These are phyloP conservation scores for Yamadazyma sp. DNA, from an alignment of 1,139 yeast genomes.

Conservation along the genomic window DNA sequence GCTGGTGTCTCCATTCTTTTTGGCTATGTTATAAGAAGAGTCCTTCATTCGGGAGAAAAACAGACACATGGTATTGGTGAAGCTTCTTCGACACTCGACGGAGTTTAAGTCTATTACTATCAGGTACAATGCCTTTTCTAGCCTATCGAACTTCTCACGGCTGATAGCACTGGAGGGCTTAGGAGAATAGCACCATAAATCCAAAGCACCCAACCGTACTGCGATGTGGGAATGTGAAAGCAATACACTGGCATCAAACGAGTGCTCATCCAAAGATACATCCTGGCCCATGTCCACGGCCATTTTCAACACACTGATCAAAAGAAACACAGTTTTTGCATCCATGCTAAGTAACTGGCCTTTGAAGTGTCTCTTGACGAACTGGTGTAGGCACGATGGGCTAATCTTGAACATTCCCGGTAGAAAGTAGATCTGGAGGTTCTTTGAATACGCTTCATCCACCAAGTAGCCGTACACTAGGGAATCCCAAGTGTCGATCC, in stretches of 20 bases:
- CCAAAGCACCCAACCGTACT: slow-evolving; percentile 58
- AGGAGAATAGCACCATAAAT: slow-evolving; percentile 59
- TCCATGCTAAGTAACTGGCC: no score
- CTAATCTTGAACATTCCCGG: slow-evolving; percentile 61
- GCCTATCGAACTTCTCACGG: slow-evolving; percentile 43
- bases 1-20: slow-evolving; percentile 16
- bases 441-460: slow-evolving; percentile 34
- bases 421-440: slow-evolving; percentile 58
- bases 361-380: slow-evolving; percentile 23
- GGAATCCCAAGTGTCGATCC: slow-evolving; percentile 57
- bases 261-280: background rate
- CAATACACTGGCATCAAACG: no score
- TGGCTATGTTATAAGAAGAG: slow-evolving; percentile 39
- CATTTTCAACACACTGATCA: background rate
- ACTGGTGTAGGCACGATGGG: slow-evolving; percentile 27
- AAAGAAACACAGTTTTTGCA: background rate
- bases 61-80: slow-evolving; percentile 57
- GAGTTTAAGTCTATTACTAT: slow-evolving; percentile 48
- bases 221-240: slow-evolving; percentile 9
- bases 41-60: slow-evolving; percentile 66
- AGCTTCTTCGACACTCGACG: slow-evolving; percentile 65
- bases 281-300: background rate
- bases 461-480: slow-evolving; percentile 36
- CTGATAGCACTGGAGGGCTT: slow-evolving; percentile 54
- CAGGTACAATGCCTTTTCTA: slow-evolving; percentile 6